phyloP scores from a whole-genome alignment of 2,329 filamentous ascomycete genomes.

The Neophaeococcomyces aloes region DNA sequence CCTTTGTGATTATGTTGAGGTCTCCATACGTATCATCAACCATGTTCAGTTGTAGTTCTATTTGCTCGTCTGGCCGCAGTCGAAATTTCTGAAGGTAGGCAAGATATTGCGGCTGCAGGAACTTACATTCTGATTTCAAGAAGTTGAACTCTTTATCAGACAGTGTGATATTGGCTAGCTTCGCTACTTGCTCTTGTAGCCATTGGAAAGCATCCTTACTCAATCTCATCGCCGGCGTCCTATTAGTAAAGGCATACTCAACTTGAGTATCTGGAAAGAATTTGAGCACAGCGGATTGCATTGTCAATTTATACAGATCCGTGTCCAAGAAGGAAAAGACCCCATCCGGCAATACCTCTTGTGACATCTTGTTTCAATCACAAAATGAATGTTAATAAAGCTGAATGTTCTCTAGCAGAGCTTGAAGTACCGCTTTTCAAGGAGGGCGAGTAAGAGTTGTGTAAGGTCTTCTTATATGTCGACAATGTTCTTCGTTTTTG shows the following conservation, averaged over 20 bases:
- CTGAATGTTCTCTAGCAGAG: neutral
- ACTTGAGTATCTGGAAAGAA: slow-evolving; percentile 75
- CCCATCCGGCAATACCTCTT: slow-evolving; percentile 47
- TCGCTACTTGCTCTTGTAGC: slow-evolving; percentile 74
- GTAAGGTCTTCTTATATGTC: too few relatives aligned
- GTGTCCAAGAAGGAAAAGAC: slow-evolving; percentile 76
- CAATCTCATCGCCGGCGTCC: slow-evolving; percentile 86
- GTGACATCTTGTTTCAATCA: neutral
- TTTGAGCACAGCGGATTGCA: slow-evolving; percentile 94
- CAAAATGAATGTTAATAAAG: neutral
- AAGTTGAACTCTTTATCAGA: slow-evolving; percentile 70
- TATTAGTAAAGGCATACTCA: slow-evolving; percentile 89
- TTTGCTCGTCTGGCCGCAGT: slow-evolving; percentile 69
- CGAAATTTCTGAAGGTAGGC: slow-evolving; percentile 71
- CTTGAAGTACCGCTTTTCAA: too few relatives aligned
- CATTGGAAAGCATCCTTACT: slow-evolving; percentile 73
- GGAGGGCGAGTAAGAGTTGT: too few relatives aligned
- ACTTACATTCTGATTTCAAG: slow-evolving; percentile 67
- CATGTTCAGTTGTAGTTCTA: slow-evolving; percentile 56
- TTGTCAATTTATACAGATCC: slow-evolving; percentile 90
- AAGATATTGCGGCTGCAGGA: slow-evolving; percentile 68
- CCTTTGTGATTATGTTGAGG: slow-evolving; percentile 64
- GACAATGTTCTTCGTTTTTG: too few relatives aligned
- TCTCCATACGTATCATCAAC: slow-evolving; percentile 62
- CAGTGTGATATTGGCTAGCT: slow-evolving; percentile 71